Evolutionary conservation across 2,329 filamentous ascomycete genomes (phyloP), one percentile per base, ranked within the genome.

Genomic region (Alternaria triticimaculans): DNA sequence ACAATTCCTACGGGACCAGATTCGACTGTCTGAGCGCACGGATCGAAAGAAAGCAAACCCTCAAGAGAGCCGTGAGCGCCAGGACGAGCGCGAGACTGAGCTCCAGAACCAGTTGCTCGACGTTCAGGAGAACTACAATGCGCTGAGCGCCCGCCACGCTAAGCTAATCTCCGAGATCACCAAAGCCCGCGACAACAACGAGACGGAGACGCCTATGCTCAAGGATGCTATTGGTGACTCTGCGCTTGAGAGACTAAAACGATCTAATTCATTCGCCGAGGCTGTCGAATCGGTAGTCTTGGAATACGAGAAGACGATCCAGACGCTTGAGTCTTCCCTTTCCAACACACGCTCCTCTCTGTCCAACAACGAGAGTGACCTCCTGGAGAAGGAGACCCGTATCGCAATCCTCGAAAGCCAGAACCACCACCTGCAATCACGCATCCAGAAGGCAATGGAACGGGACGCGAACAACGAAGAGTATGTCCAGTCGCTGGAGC

Each of bases 231-330:
- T 90, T 15, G 92, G 90, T 58, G 93, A 95, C 76, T 92, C 85
- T 70, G 93, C 94, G 1, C 90, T 94, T 23, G 94, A 97, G 78
- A 88, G 96, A 57, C 83, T 98, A 68, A 96, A 97, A 78, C 90
- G 96, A 44, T 99, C 96, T 18, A 97, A 96, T 78, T 96, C 93
- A 0, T 98, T 99, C 77, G 94, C 95, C 2, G 92, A 97, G 77
- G 95, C 95, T 26, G 95, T 99, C 20, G 96, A 99, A 75, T 92
- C 97, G 76, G 93, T 99, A 21, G 93, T 99, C 4, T 84, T 98
- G 53, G 96, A 99, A 81, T 99, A 99, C 77, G 96, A 99, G 80
- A 98, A 97, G 85, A 99, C 96, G 0, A 99, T 99, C 54, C 94
- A 98, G 78, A 91, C 89, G 57, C 87, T 99, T 15, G 96, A 99